These are phyloP conservation scores for Blastomyces emzantsi DNA, from an alignment of 2,329 filamentous ascomycete species.

Conservation along the genomic window DNA sequence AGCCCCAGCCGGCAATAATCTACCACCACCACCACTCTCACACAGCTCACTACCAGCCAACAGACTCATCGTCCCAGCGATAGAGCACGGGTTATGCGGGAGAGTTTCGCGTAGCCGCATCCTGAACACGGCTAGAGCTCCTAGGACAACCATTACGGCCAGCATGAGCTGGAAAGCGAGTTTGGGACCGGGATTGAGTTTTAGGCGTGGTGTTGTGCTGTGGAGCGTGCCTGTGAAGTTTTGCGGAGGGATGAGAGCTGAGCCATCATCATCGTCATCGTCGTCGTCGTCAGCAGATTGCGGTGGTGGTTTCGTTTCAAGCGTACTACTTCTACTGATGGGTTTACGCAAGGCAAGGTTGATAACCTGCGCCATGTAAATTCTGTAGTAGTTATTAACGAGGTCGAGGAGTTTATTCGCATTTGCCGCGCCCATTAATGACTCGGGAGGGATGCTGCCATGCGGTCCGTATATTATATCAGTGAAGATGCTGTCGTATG, in stretches of 20 bases:
- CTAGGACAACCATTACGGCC: not conserved
- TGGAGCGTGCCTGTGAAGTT: not conserved
- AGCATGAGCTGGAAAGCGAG: constrained; percentile 2
- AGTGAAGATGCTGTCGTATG: not conserved
- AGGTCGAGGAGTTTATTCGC: not conserved
- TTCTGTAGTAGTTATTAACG: not conserved
- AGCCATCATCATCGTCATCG: not conserved
- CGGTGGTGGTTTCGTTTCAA: not conserved
- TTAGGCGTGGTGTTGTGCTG: not conserved
- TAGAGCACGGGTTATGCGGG: not conserved
- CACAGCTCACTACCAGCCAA: constrained; percentile 7
- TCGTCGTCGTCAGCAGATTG: not conserved
- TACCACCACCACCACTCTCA: not conserved
- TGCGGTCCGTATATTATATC: not conserved
- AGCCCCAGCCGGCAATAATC: not conserved
- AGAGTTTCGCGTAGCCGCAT: not conserved
- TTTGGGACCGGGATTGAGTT: not conserved
- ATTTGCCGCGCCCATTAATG: not conserved
- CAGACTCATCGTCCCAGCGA: constrained; percentile 5
- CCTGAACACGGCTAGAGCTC: not conserved
- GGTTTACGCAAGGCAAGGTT: not conserved
- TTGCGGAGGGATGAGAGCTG: not conserved
- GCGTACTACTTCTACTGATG: not conserved
- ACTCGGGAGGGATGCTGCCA: not conserved
- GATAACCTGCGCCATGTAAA: not conserved